Base-by-base conservation (phyloP, 2,329 filamentous ascomycete genomes). In the Aureobasidium sp. region DNA sequence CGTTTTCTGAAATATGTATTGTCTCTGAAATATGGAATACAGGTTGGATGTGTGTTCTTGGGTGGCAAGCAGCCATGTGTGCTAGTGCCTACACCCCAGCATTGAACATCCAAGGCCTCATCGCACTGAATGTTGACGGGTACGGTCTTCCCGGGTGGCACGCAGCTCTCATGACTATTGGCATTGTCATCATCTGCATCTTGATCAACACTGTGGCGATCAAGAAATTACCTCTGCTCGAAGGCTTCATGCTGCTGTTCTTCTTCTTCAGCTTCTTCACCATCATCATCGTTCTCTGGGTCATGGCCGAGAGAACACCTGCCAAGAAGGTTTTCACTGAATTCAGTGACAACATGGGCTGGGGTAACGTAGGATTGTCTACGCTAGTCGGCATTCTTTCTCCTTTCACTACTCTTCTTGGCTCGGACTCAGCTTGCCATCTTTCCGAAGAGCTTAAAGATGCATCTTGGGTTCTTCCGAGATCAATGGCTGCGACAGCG, bases 251-350 rank as follows among this genome's bases (percentile, higher is more conserved):
- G 27, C 61, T 72, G 35, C 62, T 67, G 14, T 52, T 71, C 3
- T 70, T 73, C 54, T 59, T 70, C 32, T 59, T 72, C 22, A 69
- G 64, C 29, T 73, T 67, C 59, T 60, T 68, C 3, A 61, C 66
- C 2, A 58, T 67, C 1, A 55, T 58, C 49, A 48, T 58, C 6
- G 45, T 59, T 5, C 51, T 62, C 16, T 58, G 55, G 57, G 62
- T 62, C 14, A 56, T 65, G 17, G 58, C 63, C 6, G 64, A 64
- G 12, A 57, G 61, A 12, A 59, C 58, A 10, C 52, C 58, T 24
- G 59, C 59, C 4, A 60, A 39, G 53, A 55, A 62, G 4, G 70
- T 71, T 2, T 72, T 71, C 55, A 66, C 64, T 1, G 56, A 67
- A 3, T 70, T 71, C 54, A 61, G 63, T 17, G 68, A 68, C 40